Evolutionary conservation across 2,329 filamentous ascomycete genomes (phyloP).

Genomic region (Trichoderma sp.): DNA sequence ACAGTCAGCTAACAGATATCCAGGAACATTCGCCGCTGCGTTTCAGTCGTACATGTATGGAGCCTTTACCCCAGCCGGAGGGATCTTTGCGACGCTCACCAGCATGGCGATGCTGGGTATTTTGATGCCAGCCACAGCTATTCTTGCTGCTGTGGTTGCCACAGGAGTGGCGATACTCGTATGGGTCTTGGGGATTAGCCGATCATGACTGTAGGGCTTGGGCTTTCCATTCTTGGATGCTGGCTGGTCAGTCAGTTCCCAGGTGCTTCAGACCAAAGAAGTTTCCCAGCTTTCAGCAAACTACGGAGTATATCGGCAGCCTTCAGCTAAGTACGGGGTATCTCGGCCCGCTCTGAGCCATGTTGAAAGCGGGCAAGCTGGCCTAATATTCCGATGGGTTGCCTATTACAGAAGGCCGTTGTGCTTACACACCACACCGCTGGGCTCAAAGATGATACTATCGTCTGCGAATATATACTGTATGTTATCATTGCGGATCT

Average conservation of each 20-base stretch:
- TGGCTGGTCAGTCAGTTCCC: no score
- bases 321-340: background rate
- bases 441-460: background rate
- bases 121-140: constrained; percentile 14
- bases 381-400: background rate
- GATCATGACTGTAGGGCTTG: background rate
- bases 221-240: background rate
- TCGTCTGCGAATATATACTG: background rate
- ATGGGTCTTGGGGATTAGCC: constrained; percentile 2
- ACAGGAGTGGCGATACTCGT: background rate
- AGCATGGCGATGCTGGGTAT: constrained; percentile 18
- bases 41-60: constrained; percentile 19
- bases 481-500: background rate
- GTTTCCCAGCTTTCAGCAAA: background rate
- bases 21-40: constrained; percentile 12
- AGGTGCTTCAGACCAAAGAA: background rate
- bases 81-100: constrained; percentile 13
- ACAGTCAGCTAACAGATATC: background rate
- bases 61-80: constrained; percentile 13
- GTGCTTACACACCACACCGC: background rate
- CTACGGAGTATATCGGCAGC: no score
- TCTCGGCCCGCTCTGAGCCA: background rate
- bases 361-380: background rate
- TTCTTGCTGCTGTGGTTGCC: constrained; percentile 2
- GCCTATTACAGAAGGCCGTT: background rate